Conservation (phyloP, 2,329 filamentous ascomycete genomes). For the Tolypocladium nubicola region DNA sequence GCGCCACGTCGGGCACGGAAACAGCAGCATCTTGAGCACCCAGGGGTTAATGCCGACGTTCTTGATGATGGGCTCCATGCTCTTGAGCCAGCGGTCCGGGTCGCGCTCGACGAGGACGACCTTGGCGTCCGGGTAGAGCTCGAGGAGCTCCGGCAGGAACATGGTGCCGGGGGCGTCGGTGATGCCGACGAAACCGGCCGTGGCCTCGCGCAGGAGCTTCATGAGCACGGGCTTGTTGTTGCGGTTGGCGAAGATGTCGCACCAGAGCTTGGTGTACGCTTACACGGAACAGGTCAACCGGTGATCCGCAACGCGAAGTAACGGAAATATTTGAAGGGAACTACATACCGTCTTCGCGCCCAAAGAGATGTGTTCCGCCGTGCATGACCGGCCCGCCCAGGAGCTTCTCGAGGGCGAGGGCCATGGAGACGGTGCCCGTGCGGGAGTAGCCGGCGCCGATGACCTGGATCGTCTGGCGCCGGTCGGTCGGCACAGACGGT, state of each 20-base stretch:
- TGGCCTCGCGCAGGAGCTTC: conserved; percentile 21
- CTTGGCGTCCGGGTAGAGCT: conserved; percentile 36
- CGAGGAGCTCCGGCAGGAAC: conserved; percentile 33
- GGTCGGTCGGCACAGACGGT: conserved; percentile 20
- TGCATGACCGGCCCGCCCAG: conserved; percentile 38
- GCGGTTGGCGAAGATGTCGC: conserved; percentile 3
- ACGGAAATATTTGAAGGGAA: neutral
- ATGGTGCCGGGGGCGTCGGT: conserved; percentile 31
- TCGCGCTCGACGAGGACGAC: conserved; percentile 31
- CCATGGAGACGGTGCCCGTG: conserved; percentile 28
- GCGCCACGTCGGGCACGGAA: conserved; percentile 7
- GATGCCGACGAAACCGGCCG: conserved; percentile 33
- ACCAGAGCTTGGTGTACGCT: conserved; percentile 7
- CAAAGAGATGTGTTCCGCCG: conserved; percentile 29
- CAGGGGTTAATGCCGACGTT: neutral
- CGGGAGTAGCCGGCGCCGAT: conserved; percentile 32
- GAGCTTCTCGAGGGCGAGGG: conserved; percentile 33
- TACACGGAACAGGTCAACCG: neutral
- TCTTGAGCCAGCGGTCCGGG: conserved; percentile 23
- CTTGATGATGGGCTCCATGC: conserved; percentile 12
- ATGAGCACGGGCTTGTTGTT: conserved; percentile 14
- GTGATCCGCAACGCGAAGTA: neutral
- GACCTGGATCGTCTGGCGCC: conserved; percentile 22
- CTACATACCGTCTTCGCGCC: conserved; percentile 21
- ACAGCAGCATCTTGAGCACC: conserved; percentile 3